These are phyloP conservation scores for barley (Hordeum vulgare) DNA, from an alignment of 176 grass and related monocot genomes.

Conservation along the genomic window MorexV3_pseudomolecules_assembly NC_058523.1:151954619-151955118, in stretches of 20 bases:
- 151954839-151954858: not conserved
- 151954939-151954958: slow-evolving; percentile 82
- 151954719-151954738: too few species aligned
- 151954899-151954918: slow-evolving; percentile 15
- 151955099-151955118: slow-evolving; percentile 59
- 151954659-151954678: too few species aligned
- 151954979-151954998: slow-evolving; percentile 73
- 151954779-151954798: not conserved
- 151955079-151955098: not conserved
- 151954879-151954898: not conserved
- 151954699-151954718: too few species aligned
- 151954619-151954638: too few species aligned
- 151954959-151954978: slow-evolving; percentile 57
- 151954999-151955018: slow-evolving; percentile 79
- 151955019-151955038: slow-evolving; percentile 15
- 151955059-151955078: not conserved
- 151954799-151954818: not conserved
- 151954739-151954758: too few species aligned
- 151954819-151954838: slow-evolving; percentile 1
- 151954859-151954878: slow-evolving; percentile 10
- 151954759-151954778: too few species aligned
- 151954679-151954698: too few species aligned
- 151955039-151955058: not conserved
- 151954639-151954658: too few species aligned
- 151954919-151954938: slow-evolving; percentile 51